Conservation (phyloP, 192 early-diverging fungal species). For the Umbelopsis sp. region DNA sequence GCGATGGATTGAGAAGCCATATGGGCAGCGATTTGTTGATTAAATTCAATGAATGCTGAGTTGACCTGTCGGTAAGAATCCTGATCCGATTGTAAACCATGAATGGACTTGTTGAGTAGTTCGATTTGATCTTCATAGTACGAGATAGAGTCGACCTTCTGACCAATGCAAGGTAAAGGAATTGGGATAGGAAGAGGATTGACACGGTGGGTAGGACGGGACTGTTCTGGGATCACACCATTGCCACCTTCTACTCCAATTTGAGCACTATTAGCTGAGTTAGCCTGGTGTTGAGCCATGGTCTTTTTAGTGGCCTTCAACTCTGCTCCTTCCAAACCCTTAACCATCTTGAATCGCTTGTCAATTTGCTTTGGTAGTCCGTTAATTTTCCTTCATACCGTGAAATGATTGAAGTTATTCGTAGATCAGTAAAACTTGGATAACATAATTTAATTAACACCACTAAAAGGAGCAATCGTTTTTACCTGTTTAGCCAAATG, state of each 20-base stretch:
- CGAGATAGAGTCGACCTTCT: constrained; percentile 67
- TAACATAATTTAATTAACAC: too few relatives aligned
- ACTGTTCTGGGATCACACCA: constrained; percentile 36
- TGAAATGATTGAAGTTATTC: too few relatives aligned
- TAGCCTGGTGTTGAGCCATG: constrained; percentile 14
- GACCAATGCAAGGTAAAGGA: constrained; percentile 50
- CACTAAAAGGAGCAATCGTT: too few relatives aligned
- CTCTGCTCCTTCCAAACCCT: constrained; percentile 48
- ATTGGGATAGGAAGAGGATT: constrained; percentile 43
- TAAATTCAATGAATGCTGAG: constrained; percentile 85
- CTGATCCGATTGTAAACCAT: constrained; percentile 31
- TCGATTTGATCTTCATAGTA: constrained; percentile 43
- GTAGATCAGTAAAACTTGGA: too few relatives aligned
- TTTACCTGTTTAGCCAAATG: constrained; percentile 63
- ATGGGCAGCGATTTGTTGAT: constrained; percentile 72
- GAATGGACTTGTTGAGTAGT: constrained; percentile 51
- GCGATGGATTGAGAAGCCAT: constrained; percentile 72
- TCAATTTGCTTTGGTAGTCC: constrained; percentile 49
- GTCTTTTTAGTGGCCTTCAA: neutral
- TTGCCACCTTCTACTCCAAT: constrained; percentile 15
- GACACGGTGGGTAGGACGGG: constrained; percentile 58
- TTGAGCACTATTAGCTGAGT: neutral
- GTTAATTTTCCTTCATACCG: constrained; percentile 40
- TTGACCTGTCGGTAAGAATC: constrained; percentile 42
- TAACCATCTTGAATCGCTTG: constrained; percentile 52